phyloP scores from a whole-genome alignment of 208 protist genomes.

The Leishmania guyanensis region DNA sequence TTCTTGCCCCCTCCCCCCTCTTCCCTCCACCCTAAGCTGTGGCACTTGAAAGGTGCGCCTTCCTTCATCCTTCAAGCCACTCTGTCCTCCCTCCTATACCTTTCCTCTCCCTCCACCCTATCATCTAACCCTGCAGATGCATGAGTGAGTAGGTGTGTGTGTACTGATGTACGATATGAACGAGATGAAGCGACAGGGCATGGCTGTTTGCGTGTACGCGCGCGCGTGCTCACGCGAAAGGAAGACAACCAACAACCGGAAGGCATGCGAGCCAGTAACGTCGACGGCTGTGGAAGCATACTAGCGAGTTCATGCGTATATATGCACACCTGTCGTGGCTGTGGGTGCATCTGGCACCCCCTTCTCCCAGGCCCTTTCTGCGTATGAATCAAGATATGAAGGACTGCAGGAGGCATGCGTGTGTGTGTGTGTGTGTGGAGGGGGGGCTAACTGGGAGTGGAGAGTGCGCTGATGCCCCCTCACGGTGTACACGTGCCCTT shows the following conservation, averaged over 20 bases:
- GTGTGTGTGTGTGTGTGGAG: not conserved
- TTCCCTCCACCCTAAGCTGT: too few species aligned
- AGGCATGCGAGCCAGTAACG: not conserved
- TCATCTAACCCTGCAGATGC: too few species aligned
- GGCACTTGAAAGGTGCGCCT: too few species aligned
- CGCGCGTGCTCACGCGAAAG: not conserved
- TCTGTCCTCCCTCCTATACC: too few species aligned
- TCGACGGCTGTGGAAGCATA: not conserved
- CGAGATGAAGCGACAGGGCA: not conserved
- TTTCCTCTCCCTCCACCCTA: too few species aligned
- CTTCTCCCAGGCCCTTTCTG: not conserved
- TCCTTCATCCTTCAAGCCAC: too few species aligned
- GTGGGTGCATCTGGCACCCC: not conserved
- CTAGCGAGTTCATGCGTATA: not conserved
- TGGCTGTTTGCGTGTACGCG: not conserved
- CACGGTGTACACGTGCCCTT: not conserved
- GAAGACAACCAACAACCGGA: not conserved
- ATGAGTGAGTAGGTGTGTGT: not conserved
- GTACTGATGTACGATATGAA: not conserved
- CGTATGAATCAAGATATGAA: not conserved
- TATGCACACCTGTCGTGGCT: not conserved
- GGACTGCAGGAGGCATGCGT: not conserved
- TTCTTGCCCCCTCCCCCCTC: too few species aligned
- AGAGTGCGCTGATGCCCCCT: not conserved
- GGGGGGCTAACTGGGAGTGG: not conserved